phyloP scores from a whole-genome alignment of 2,329 filamentous ascomycete genomes.

The Alternaria gansuensis region DNA sequence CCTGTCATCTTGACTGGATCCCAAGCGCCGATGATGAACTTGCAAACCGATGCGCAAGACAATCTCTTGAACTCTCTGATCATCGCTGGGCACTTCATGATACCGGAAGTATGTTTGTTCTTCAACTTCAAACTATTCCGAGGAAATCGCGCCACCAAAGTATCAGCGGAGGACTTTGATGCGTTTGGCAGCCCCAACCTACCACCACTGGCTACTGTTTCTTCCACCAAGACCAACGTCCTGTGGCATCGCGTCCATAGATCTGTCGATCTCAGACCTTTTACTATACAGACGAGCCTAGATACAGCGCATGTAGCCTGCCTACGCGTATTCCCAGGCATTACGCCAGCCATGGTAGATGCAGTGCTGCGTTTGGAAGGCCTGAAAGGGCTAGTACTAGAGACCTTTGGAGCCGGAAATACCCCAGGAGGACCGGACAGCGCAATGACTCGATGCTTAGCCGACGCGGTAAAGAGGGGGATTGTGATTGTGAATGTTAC shows the following conservation, averaged over 20 bases:
- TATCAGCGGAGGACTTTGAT: constrained; percentile 84
- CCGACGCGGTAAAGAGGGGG: constrained; percentile 78
- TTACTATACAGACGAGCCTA: constrained; percentile 76
- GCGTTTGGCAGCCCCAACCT: constrained; percentile 91
- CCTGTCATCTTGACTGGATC: constrained; percentile 81
- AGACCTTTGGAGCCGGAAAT: constrained; percentile 94
- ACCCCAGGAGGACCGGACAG: constrained; percentile 84
- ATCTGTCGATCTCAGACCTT: constrained; percentile 76
- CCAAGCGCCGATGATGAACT: constrained; percentile 82
- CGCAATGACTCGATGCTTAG: constrained; percentile 78
- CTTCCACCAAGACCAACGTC: constrained; percentile 80
- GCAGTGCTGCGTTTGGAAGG: constrained; percentile 79
- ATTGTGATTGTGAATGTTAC: constrained; percentile 91
- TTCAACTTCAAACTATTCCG: constrained; percentile 92
- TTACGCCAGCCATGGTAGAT: constrained; percentile 92
- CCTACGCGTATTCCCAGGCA: constrained; percentile 88
- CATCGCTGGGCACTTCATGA: constrained; percentile 89
- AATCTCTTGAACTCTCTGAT: constrained; percentile 89
- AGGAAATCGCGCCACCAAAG: constrained; percentile 87
- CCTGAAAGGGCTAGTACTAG: constrained; percentile 81
- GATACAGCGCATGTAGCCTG: constrained; percentile 91
- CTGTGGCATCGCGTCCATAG: constrained; percentile 80
- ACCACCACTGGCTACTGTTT: constrained; percentile 81
- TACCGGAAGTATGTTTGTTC: constrained; percentile 92
- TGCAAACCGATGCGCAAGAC: constrained; percentile 90